phyloP scores from a whole-genome alignment of 805 yeast species.

The Ogataea sp. region DNA sequence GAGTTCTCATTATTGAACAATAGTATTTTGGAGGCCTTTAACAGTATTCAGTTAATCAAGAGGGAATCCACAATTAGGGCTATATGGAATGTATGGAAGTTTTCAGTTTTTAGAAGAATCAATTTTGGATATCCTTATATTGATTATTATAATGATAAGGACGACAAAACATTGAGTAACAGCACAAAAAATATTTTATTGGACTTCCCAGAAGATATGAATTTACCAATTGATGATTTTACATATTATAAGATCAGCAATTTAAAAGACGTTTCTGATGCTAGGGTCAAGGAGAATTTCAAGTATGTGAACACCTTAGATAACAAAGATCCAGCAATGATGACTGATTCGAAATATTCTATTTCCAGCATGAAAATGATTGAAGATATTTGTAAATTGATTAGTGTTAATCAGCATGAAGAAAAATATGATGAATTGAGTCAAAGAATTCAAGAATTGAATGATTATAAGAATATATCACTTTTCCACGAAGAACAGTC shows the following conservation, averaged over 20 bases:
- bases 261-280: not conserved
- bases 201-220: conserved; percentile 23
- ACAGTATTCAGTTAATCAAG: conserved; percentile 25
- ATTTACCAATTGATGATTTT: conserved; percentile 26
- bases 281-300: too few relatives aligned
- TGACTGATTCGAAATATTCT: conserved; percentile 21
- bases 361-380: conserved; percentile 22
- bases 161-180: not conserved
- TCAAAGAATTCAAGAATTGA: not conserved
- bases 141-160: conserved; percentile 1
- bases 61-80: conserved; percentile 26
- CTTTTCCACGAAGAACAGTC: too few relatives aligned
- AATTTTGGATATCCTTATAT: conserved; percentile 29
- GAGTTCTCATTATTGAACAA: too few relatives aligned
- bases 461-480: too few relatives aligned
- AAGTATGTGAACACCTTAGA: too few relatives aligned
- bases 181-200: conserved; percentile 10
- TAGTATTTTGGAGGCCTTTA: conserved; percentile 16
- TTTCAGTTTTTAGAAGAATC: conserved; percentile 25
- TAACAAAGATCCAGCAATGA: not conserved
- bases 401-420: conserved; percentile 10
- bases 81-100: conserved; percentile 32
- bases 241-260: conserved; percentile 12
- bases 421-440: not conserved
- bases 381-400: conserved; percentile 25